phyloP scores from a whole-genome alignment of 2,329 filamentous ascomycete genomes.

The Cladophialophora immunda region DNA sequence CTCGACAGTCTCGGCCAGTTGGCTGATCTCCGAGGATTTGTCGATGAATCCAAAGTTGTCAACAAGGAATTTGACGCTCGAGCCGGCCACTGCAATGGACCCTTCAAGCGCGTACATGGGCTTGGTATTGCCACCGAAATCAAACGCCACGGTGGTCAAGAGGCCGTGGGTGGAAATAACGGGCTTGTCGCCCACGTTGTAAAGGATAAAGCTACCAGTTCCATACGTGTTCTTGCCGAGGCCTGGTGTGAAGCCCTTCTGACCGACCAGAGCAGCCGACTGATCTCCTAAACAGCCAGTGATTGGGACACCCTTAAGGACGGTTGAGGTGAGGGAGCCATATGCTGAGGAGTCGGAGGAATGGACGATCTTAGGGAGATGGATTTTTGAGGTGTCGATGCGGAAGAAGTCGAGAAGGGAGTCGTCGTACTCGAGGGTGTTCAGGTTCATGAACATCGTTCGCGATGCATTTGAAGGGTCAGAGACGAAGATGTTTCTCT shows the following conservation, averaged over 20 bases:
- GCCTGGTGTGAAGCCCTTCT: slow-evolving; percentile 82
- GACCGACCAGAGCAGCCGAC: slow-evolving; percentile 84
- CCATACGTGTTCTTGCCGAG: slow-evolving; percentile 92
- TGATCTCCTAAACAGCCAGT: slow-evolving; percentile 89
- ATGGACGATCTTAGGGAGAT: slow-evolving; percentile 82
- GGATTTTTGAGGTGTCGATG: slow-evolving; percentile 75
- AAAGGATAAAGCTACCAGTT: slow-evolving; percentile 87
- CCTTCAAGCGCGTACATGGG: slow-evolving; percentile 84
- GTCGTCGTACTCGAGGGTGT: slow-evolving; percentile 81
- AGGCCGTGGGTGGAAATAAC: slow-evolving; percentile 86
- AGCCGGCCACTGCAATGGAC: slow-evolving; percentile 82
- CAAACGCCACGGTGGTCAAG: slow-evolving; percentile 85
- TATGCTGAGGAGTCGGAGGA: slow-evolving; percentile 79
- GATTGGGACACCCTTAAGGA: slow-evolving; percentile 75
- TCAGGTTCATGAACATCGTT: slow-evolving; percentile 94
- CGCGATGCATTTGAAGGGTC: slow-evolving; percentile 88
- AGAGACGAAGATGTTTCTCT: slow-evolving; percentile 77
- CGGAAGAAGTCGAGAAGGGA: slow-evolving; percentile 80
- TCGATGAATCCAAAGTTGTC: slow-evolving; percentile 71
- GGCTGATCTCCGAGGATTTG: slow-evolving; percentile 69
- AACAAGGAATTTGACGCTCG: slow-evolving; percentile 78
- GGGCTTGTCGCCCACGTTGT: slow-evolving; percentile 85
- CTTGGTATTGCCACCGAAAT: slow-evolving; percentile 74
- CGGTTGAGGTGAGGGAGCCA: slow-evolving; percentile 71
- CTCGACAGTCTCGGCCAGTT: slow-evolving; percentile 69